Evolutionary conservation across 192 early-diverging fungal species (phyloP).

Genomic region (Linnemannia zychae): DNA sequence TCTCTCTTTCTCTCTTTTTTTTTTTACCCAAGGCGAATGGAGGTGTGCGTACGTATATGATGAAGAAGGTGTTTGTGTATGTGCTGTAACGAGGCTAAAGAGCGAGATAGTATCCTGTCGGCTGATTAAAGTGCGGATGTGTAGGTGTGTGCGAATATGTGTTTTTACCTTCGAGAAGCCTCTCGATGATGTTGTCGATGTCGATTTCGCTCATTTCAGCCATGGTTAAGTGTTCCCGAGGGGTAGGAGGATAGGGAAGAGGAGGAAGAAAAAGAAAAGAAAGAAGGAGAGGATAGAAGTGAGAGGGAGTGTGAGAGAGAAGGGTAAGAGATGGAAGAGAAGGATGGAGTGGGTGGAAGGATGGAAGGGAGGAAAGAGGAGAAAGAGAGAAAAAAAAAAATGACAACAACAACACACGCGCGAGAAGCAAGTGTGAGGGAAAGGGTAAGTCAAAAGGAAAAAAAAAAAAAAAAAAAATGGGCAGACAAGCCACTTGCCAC

Average conservation of each 20-base stretch:
- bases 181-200: constrained; percentile 91
- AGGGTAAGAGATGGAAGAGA: not conserved
- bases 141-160: not conserved
- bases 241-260: no score
- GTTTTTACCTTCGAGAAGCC: constrained; percentile 89
- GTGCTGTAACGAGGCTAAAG: not conserved
- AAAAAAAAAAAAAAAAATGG: no score
- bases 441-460: no score
- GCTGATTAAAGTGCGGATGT: constrained; percentile 9
- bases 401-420: not conserved
- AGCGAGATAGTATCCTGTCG: not conserved
- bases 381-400: constrained; percentile 19
- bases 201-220: constrained; percentile 74
- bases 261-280: not conserved
- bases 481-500: no score
- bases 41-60: no score
- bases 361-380: not conserved
- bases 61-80: not conserved
- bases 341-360: not conserved
- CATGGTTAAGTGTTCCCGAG: constrained; percentile 43
- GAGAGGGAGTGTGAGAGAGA: not conserved
- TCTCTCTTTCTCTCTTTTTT: not conserved
- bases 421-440: no score
- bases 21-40: not conserved
- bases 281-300: not conserved